Conservation (phyloP, 2,329 filamentous ascomycete genomes). For the Scopulariopsis brevicaulis region DNA sequence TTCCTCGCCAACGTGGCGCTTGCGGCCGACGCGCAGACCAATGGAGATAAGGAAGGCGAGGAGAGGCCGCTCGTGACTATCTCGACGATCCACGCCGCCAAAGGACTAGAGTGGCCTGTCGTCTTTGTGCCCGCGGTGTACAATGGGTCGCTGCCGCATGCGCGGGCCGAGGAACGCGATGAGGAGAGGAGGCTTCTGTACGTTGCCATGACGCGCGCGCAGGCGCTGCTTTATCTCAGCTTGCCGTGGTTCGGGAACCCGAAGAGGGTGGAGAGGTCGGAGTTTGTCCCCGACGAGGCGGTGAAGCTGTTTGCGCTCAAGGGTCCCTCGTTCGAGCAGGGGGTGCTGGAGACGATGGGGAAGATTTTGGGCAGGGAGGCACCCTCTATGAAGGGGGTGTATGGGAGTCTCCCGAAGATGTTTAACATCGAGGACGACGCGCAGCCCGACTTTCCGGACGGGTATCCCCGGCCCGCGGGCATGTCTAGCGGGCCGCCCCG, state of each 20-base stretch:
- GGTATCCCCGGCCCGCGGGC: slow-evolving; percentile 16
- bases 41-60: slow-evolving; percentile 42
- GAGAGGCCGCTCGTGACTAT: slow-evolving; percentile 65
- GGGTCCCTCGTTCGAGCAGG: slow-evolving; percentile 59
- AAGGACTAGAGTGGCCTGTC: slow-evolving; percentile 91
- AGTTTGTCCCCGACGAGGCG: slow-evolving; percentile 13
- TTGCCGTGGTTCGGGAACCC: slow-evolving; percentile 45
- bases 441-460: slow-evolving; percentile 52
- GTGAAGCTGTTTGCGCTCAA: slow-evolving; percentile 34
- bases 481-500: slow-evolving; percentile 13
- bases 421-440: slow-evolving; percentile 53
- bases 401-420: slow-evolving; percentile 38
- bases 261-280: slow-evolving; percentile 17
- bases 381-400: slow-evolving; percentile 44
- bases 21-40: slow-evolving; percentile 65
- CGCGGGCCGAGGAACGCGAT: slow-evolving; percentile 66
- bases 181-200: slow-evolving; percentile 87
- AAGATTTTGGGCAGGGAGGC: slow-evolving; percentile 56
- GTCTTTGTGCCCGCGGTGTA: slow-evolving; percentile 90
- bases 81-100: slow-evolving; percentile 92
- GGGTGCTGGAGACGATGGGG: slow-evolving; percentile 53
- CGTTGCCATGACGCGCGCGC: slow-evolving; percentile 91
- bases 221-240: slow-evolving; percentile 77
- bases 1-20: slow-evolving; percentile 88
- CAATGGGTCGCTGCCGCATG: slow-evolving; percentile 83